Conservation (phyloP, 2,329 filamentous ascomycete genomes). For the Clonostachys rhizophaga region DNA sequence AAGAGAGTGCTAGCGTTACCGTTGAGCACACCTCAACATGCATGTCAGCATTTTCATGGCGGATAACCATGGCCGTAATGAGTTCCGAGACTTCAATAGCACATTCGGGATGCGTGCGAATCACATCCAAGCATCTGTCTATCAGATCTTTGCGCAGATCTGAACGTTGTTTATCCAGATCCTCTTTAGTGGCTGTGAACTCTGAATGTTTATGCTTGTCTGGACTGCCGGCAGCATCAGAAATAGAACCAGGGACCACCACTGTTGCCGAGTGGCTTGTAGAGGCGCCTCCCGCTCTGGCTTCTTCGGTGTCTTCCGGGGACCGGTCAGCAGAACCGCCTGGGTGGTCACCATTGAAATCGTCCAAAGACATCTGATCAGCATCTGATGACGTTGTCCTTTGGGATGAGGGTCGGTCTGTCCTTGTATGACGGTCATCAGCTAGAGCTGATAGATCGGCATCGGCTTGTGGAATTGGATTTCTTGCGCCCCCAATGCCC, state of each 20-base stretch:
- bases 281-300: neutral
- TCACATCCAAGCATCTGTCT: constrained; percentile 83
- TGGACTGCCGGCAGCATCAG: no score
- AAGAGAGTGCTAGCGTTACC: constrained; percentile 77
- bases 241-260: neutral
- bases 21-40: constrained; percentile 76
- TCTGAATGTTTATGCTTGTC: constrained; percentile 5
- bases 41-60: constrained; percentile 50
- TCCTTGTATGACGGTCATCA: constrained; percentile 7
- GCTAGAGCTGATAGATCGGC: constrained; percentile 27
- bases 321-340: constrained; percentile 17
- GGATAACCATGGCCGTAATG: constrained; percentile 66
- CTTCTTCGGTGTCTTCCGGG: constrained; percentile 11
- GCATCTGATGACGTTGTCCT: constrained; percentile 16
- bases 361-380: constrained; percentile 32
- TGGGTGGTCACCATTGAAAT: constrained; percentile 19
- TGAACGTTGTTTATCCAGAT: constrained; percentile 71
- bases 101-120: constrained; percentile 80
- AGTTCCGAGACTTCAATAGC: constrained; percentile 90
- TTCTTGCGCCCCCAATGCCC: constrained; percentile 53
- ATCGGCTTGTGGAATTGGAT: constrained; percentile 63
- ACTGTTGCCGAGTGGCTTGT: neutral
- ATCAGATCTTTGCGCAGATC: constrained; percentile 75
- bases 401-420: constrained; percentile 13
- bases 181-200: constrained; percentile 53